Base-by-base conservation (phyloP, 805 yeast species). In the Yamadazyma laniorum region DNA sequence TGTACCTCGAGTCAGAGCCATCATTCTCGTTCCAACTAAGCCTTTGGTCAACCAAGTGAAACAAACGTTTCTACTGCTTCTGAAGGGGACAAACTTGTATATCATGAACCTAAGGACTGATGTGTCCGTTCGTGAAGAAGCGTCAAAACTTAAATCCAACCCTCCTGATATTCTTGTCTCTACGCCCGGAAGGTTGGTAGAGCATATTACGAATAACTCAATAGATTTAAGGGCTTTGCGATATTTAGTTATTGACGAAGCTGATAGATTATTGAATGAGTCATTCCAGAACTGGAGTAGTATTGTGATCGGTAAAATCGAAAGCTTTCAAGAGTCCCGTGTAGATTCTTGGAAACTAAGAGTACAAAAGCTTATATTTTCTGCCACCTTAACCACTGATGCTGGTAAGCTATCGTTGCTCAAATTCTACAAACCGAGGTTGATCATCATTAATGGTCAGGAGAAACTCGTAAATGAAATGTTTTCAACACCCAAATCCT, bases 381-480 rank as follows among this genome's bases (percentile, higher is more conserved):
- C 95, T 34, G 99, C 99, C 6, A 93, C 99, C 0, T 72, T 93
- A 37, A 88, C 97, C 3, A 82, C 96, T 2, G 95, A 90, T 57
- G 86, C 97, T 0, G 95, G 93, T 19, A 87, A 85, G 54, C 65
- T 93, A 39, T 74, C 91, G 6, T 75, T 78, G 32, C 70, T 93
- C 42, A 77, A 82, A 35, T 75, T 93, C 45, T 67, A 68, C 41
- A 72, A 70, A 48, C 97, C 95, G n/a, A 72, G 82, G 51, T 60
- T 93, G 33, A 67, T 86, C 28, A 79, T 88, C 40, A 82, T 90
- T 31, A 86, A 89, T 43, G 76, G 77, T 35, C 63, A 72, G 30
- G 60, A 70, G 23, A 55, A 56, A 25, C 53, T 73, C 44, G 72
- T 67, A 14, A 67, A 65, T 40, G 84, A 80, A 49, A 63, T 82